Evolutionary conservation across 2,329 filamentous ascomycete species (phyloP).

Genomic region (Geosmithia morbida): DNA sequence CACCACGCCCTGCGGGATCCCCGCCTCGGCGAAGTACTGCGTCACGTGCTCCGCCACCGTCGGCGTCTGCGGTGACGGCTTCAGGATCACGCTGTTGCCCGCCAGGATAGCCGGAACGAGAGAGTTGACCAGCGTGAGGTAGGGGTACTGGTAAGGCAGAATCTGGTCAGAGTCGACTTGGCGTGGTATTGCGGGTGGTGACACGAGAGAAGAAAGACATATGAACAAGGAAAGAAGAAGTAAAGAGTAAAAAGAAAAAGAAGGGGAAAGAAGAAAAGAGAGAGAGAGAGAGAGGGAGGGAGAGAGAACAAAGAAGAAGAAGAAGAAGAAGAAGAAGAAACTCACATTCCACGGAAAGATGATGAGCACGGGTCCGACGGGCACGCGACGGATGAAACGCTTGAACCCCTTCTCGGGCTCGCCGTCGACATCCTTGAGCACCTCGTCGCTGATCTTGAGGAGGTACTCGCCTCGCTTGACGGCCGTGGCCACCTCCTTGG

Average conservation of each 20-base stretch:
- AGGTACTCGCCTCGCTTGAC: constrained; percentile 77
- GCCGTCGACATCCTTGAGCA: constrained; percentile 65
- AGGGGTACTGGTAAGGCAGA: constrained; percentile 61
- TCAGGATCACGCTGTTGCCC: constrained; percentile 84
- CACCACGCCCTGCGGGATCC: constrained; percentile 68
- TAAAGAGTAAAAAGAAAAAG: too few species aligned
- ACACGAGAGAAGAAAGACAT: too few species aligned
- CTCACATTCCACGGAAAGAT: constrained; percentile 94
- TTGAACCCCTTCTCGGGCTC: constrained; percentile 80
- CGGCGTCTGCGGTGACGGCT: constrained; percentile 89
- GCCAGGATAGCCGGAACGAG: constrained; percentile 81
- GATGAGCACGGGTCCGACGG: constrained; percentile 75
- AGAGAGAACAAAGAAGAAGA: too few species aligned
- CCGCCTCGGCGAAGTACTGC: constrained; percentile 63
- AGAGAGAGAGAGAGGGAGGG: neutral
- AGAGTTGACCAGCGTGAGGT: constrained; percentile 85
- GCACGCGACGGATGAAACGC: constrained; percentile 77
- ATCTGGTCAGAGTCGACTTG: neutral
- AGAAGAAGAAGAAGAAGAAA: constrained; percentile 2
- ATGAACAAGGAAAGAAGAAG: too few species aligned
- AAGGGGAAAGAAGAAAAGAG: neutral
- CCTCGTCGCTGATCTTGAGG: constrained; percentile 67
- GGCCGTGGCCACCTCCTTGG: constrained; percentile 72
- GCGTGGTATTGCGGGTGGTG: too few species aligned
- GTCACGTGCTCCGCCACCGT: constrained; percentile 78